Evolutionary conservation across 2,329 filamentous ascomycete species (phyloP).

Genomic region (Fusarium sulawesiense): DNA sequence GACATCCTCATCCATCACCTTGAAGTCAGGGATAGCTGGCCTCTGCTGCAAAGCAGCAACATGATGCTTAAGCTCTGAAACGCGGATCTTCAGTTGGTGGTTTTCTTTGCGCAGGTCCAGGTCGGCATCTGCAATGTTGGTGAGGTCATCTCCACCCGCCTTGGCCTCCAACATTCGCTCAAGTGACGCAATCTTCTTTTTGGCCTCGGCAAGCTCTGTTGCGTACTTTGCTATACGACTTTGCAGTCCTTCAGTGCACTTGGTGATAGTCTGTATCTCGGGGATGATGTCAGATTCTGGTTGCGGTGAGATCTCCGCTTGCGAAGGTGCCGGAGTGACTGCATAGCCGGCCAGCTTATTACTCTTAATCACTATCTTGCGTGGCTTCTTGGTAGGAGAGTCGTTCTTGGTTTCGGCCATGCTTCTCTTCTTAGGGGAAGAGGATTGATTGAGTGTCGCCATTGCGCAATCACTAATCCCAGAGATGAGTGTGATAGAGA

Average conservation of each 20-base stretch:
- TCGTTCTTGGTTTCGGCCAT: background rate
- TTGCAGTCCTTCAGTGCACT: background rate
- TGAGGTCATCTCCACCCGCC: background rate
- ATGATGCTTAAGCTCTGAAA: background rate
- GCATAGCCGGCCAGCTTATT: background rate
- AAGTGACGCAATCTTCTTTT: background rate
- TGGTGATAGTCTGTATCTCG: background rate
- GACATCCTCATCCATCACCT: slow-evolving; percentile 20
- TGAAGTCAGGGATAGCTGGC: background rate
- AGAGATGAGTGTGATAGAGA: background rate
- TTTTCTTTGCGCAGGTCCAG: background rate
- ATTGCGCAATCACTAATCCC: background rate
- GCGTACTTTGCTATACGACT: background rate
- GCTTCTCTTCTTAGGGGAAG: slow-evolving; percentile 2
- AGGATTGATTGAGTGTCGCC: background rate
- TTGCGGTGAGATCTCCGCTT: background rate
- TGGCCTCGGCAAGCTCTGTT: background rate
- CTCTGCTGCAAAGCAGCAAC: background rate
- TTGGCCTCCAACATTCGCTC: background rate
- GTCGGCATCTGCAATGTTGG: background rate
- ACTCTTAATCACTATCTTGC: slow-evolving; percentile 11
- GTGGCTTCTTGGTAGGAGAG: slow-evolving; percentile 16
- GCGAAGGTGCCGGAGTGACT: background rate
- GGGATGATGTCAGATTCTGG: background rate
- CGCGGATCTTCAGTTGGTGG: background rate